Percentiles rank a stretch among this genome's conserved stretches.
Conservation (phyloP, 2,329 filamentous ascomycete species). For the Nemania bipapillata region DNA sequence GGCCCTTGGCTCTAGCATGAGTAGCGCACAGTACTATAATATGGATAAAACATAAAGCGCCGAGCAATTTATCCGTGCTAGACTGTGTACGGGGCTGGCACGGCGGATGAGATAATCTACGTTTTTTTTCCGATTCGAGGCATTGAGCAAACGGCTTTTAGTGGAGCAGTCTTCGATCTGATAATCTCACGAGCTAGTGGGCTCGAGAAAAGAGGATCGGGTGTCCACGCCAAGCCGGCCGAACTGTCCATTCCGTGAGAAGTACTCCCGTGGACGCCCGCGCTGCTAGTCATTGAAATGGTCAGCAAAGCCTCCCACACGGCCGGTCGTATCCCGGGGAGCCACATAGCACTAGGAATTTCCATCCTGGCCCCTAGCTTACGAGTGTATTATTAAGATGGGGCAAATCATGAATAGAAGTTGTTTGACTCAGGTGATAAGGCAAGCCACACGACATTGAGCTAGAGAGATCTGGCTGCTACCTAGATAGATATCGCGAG, state of each 20-base stretch:
- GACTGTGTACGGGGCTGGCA: conserved; percentile 18
- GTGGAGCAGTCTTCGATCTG: conserved; percentile 12
- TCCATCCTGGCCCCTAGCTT: conserved; percentile 6
- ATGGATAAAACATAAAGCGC: conserved; percentile 35
- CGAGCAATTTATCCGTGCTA: conserved; percentile 31
- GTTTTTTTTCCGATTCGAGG: conserved; percentile 32
- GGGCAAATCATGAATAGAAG: conserved; percentile 16
- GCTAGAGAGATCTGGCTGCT: neutral
- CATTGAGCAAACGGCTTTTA: conserved; percentile 27
- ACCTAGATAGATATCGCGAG: neutral
- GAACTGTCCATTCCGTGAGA: conserved; percentile 10
- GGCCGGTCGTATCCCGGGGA: conserved; percentile 12
- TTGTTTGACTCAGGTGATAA: conserved; percentile 5
- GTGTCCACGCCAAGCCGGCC: conserved; percentile 27
- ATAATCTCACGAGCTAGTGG: neutral
- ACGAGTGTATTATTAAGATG: conserved; percentile 15
- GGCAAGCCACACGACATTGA: conserved; percentile 9
- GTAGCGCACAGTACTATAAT: conserved; percentile 11
- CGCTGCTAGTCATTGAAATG: conserved; percentile 1
- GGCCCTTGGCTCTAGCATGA: neutral
- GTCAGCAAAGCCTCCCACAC: neutral
- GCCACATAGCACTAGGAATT: conserved; percentile 11
- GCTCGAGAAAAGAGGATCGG: conserved; percentile 7
- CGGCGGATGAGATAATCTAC: conserved; percentile 8
- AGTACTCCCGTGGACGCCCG: conserved; percentile 10